These are phyloP conservation scores for Aureobasidium namibiae DNA, from an alignment of 2,329 filamentous ascomycete species.

Conservation along the genomic window DNA sequence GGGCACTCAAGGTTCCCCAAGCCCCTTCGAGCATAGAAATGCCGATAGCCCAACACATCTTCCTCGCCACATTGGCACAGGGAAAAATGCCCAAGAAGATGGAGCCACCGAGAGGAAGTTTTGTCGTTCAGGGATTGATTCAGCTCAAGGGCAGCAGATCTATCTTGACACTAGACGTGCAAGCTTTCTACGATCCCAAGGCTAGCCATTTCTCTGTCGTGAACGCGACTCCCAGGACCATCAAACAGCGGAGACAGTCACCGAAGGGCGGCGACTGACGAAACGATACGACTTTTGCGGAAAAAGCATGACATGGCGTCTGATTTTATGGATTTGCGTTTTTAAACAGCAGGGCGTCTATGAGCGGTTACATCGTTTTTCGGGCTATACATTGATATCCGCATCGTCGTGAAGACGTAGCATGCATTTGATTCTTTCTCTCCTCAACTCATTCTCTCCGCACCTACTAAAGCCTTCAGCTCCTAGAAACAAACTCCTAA, in stretches of 20 bases:
- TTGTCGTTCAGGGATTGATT: conserved; percentile 37
- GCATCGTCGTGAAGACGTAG: background rate
- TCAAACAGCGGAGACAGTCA: conserved; percentile 29
- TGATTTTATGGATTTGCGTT: background rate
- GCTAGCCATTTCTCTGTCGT: conserved; percentile 29
- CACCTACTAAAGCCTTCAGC: background rate
- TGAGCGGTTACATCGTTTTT: background rate
- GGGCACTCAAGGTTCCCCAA: conserved; percentile 19
- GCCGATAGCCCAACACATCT: conserved; percentile 24
- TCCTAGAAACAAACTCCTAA: background rate
- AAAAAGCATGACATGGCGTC: conserved; percentile 13
- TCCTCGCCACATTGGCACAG: conserved; percentile 18
- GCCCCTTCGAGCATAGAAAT: conserved; percentile 19
- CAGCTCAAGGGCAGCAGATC: conserved; percentile 37
- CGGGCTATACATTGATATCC: conserved; percentile 10
- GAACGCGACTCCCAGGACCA: conserved; percentile 21
- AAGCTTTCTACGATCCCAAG: conserved; percentile 38
- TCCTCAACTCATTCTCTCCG: conserved; percentile 41
- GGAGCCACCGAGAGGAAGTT: conserved; percentile 36
- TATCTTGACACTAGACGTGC: conserved; percentile 36
- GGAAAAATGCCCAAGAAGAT: conserved; percentile 26
- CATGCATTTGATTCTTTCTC: conserved; percentile 38
- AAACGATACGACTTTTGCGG: background rate
- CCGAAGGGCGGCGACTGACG: conserved; percentile 30
- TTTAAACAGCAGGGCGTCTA: background rate